A percentile compares a stretch with the other conserved stretches of the same genome.
These are phyloP conservation scores for Quercus berberidifolia DNA, from an alignment of 306 rosid genomes.

Conservation along the genomic window DNA sequence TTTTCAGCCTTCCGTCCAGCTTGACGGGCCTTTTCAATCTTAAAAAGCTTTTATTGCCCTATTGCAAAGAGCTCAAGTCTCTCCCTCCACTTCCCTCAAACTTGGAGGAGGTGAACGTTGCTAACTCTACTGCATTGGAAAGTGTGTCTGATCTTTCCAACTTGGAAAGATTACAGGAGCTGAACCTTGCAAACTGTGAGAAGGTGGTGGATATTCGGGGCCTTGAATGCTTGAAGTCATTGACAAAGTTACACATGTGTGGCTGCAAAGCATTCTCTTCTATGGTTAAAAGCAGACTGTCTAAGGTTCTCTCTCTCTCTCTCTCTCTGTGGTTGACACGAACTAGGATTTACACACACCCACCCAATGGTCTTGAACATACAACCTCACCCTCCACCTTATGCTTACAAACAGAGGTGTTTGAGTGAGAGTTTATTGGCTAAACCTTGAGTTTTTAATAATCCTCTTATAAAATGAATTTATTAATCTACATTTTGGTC, in stretches of 20 bases:
- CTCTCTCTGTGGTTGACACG: not conserved
- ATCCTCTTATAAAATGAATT: no score
- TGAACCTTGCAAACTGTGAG: conserved; percentile 56
- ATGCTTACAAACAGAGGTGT: not conserved
- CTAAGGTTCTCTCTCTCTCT: conserved; percentile 45
- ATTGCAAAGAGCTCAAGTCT: conserved; percentile 41
- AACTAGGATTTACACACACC: no score
- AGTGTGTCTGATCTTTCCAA: conserved; percentile 45
- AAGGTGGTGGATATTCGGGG: conserved; percentile 56
- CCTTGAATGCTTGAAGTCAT: conserved; percentile 55
- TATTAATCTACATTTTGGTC: no score
- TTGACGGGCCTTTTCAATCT: conserved; percentile 47
- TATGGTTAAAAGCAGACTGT: conserved; percentile 33
- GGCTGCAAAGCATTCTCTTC: conserved; percentile 52
- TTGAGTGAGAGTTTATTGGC: no score
- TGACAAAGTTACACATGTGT: conserved; percentile 43
- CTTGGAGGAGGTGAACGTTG: conserved; percentile 37
- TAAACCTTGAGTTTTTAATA: no score
- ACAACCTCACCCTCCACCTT: not conserved
- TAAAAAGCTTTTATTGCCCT: conserved; percentile 25
- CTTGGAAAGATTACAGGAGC: conserved; percentile 33
- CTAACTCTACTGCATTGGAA: conserved; percentile 46
- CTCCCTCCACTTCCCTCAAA: conserved; percentile 71
- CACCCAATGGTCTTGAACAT: no score
- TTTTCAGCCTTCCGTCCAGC: conserved; percentile 62